A percentile compares a stretch with the other conserved stretches of the same genome.
Evolutionary conservation across 495 filamentous ascomycete genomes (phyloP).

Genomic region (Pyrenula massariospora): DNA sequence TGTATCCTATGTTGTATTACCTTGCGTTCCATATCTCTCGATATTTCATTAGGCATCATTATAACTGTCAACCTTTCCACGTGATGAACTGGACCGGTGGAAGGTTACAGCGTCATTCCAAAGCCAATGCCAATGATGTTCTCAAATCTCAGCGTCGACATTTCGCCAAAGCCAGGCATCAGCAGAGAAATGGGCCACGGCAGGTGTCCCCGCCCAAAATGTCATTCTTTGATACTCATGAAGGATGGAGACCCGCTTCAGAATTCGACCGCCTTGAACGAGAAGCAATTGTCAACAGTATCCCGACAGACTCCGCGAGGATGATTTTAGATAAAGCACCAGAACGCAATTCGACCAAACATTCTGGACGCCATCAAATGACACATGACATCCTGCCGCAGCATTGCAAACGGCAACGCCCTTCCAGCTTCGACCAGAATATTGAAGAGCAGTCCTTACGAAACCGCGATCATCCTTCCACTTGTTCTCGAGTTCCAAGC

Average conservation of each 20-base stretch:
- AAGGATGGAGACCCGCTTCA: background rate
- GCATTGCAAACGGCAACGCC: conserved; percentile 6
- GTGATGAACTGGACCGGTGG: conserved; percentile 37
- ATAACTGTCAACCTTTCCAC: background rate
- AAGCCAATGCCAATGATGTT: conserved; percentile 11
- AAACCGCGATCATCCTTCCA: background rate
- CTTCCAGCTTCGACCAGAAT: background rate
- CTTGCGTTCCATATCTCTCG: too few relatives aligned
- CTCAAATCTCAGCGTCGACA: conserved; percentile 17
- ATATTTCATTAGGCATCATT: background rate
- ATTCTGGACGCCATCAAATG: background rate
- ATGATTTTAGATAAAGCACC: too few relatives aligned
- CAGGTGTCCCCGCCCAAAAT: conserved; percentile 8
- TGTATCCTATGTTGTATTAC: background rate
- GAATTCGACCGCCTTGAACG: conserved; percentile 1
- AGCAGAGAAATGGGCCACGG: conserved; percentile 1
- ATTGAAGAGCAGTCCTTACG: background rate
- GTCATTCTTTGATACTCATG: conserved; percentile 7
- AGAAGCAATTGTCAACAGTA: conserved; percentile 1
- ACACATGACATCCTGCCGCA: background rate
- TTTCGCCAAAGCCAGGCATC: conserved; percentile 13
- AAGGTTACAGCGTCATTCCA: conserved; percentile 25
- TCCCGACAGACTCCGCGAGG: conserved; percentile 5
- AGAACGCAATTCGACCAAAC: too few relatives aligned
- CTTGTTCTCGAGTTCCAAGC: background rate